Evolutionary conservation across 108 stramenopile genomes (phyloP), one percentile per base, ranked within the genome.

Genomic region (Pseudonitzschia delicatissima): DNA sequence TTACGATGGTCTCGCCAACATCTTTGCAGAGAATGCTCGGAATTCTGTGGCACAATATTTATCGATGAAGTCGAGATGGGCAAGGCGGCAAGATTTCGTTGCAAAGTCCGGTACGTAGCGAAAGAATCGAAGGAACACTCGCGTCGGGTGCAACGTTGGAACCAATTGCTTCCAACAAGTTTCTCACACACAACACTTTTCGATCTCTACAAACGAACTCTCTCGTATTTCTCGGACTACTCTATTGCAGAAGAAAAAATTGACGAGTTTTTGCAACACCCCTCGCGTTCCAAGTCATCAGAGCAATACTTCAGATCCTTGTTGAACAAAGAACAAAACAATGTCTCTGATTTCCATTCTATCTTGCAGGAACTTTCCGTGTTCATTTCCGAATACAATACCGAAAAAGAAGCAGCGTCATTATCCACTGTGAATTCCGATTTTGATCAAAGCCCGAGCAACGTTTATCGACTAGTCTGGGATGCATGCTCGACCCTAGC

Each of bases 401-500:
- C 4, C 25, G 25, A 15, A 20, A 45, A 27, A 67, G 36, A 44
- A 66, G 26, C 47, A 68, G 32, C 45, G 35, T 15, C 72, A 62
- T 2, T 39, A 70, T 40, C 62, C 60, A 29, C 47, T 21, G 6
- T 26, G 29, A 57, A 33, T 58, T 13, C 45, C 52, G 9, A 28
- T 65, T n/a, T n/a, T n/a, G n/a, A n/a, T n/a, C n/a, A n/a, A n/a
- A n/a, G n/a, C n/a, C n/a, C 65, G 34, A 60, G 49, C 13, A 77
- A 78, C 20, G 69, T 51, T 15, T 73, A 83, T 32, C 74, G 81
- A 50, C 67, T 84, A 51, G 49, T 84, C 55, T 86, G 87, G 85
- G 83, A 91, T 15, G 69, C 83, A 58, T 81, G 85, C 5, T 48
- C 73, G 20, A 65, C 71, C 62, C 59, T 87, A 7, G 83, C 79